Base-by-base conservation (phyloP, 2,329 filamentous ascomycete species). In the Curvularia spicifera region DNA sequence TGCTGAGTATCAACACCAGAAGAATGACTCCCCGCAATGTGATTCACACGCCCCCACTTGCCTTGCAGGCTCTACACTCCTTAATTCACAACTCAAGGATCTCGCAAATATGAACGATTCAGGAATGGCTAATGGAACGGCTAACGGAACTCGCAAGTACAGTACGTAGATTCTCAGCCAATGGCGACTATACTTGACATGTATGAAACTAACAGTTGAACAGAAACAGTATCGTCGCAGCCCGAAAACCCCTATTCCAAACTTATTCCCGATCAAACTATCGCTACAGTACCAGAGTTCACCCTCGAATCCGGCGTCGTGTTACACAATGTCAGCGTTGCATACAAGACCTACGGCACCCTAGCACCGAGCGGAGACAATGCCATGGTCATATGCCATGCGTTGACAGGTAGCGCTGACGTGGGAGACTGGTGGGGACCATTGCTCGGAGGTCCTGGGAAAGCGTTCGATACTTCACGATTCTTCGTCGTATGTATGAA, bases 401-500 rank as follows among this genome's bases (percentile, higher is more conserved):
- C 91, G 51, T 82, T 96, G 72, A 95, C 91, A 4, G 91, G 91
- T 68, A 93, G 90, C 66, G 90, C 91, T 53, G 91, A 95, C 78
- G 91, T 94, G 28, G 84, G 86, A 65, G 91, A 95, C 76, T 96
- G 91, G 91, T 95, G 91, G 91, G 91, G 91, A 0, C 91, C 91
- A 35, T 80, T 95, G 18, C 83, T 95, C 1, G 91, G 91, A 33
- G 90, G 91, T 0, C 85, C 89, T 51, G 91, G 91, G 1, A 86
- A 89, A 65, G 90, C 89, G 1, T 94, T 95, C 71, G 91, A 96
- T 74, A 89, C 87, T 46, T 91, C 89, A 20, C 84, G 90, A 61
- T 96, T 95, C 82, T 96, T 93, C 75, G 84, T 95, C 57, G 86
- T 95, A 47, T 95, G 91, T 77, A 89, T 94, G 82, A 95, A 95